A percentile compares a stretch with the other conserved stretches of the same genome.
Evolutionary conservation across 108 stramenopile genomes (phyloP).

Genomic region (Discostella stelligeroides): DNA sequence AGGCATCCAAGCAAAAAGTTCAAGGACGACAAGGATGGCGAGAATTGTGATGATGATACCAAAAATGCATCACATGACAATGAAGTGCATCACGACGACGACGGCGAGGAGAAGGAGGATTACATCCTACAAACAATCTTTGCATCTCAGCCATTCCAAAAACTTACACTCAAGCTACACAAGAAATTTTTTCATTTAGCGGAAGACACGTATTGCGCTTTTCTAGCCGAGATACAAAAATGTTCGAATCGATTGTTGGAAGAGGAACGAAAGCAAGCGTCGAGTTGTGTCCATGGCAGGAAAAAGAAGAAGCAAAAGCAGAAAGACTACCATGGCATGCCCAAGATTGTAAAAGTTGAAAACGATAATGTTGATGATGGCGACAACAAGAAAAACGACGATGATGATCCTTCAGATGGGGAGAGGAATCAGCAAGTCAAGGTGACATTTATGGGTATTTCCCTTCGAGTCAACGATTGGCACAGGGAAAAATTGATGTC

Average conservation of each 20-base stretch:
- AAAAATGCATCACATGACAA: neutral
- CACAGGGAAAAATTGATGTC: slow-evolving; percentile 67
- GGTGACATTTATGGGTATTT: slow-evolving; percentile 62
- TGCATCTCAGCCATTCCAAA: slow-evolving; percentile 38
- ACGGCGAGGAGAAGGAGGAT: slow-evolving; percentile 20
- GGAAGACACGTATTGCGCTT: slow-evolving; percentile 34
- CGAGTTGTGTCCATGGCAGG: neutral
- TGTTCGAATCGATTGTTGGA: slow-evolving; percentile 26
- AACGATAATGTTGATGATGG: slow-evolving; percentile 18
- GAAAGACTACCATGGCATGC: slow-evolving; percentile 10
- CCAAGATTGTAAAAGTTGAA: slow-evolving; percentile 49
- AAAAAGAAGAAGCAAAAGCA: slow-evolving; percentile 28
- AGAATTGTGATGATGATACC: too few relatives aligned
- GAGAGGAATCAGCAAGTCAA: slow-evolving; percentile 18
- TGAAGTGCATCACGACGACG: neutral
- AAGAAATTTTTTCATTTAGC: slow-evolving; percentile 30
- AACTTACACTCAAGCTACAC: slow-evolving; percentile 29
- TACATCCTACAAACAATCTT: slow-evolving; percentile 35
- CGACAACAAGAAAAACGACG: slow-evolving; percentile 3
- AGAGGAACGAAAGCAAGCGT: slow-evolving; percentile 15
- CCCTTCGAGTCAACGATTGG: slow-evolving; percentile 58
- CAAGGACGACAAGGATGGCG: slow-evolving; percentile 8
- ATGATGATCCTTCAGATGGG: neutral
- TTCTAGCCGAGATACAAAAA: slow-evolving; percentile 40
- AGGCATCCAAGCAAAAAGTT: neutral